phyloP scores from a whole-genome alignment of 176 grass and related monocot species.

The Miscanthus lutarioriparius region DNA sequence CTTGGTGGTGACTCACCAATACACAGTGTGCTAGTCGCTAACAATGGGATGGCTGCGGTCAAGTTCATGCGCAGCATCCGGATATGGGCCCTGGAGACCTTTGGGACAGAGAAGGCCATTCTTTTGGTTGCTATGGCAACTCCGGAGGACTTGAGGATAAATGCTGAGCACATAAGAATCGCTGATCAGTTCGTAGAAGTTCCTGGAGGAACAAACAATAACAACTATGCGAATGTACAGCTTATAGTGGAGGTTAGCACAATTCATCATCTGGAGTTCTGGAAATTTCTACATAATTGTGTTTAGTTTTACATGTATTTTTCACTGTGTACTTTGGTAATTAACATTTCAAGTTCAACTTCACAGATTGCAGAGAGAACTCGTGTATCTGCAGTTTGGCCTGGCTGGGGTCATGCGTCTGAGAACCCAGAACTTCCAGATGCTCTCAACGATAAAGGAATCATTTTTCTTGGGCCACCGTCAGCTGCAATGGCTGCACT shows the following conservation, averaged over 20 bases:
- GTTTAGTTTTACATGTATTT: constrained; percentile 9
- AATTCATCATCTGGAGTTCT: background rate
- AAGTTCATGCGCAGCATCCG: constrained; percentile 95
- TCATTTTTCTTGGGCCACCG: constrained; percentile 94
- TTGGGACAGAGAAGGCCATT: constrained; percentile 91
- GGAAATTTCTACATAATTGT: background rate
- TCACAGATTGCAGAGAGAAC: constrained; percentile 91
- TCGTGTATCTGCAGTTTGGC: constrained; percentile 94
- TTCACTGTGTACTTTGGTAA: background rate
- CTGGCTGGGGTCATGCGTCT: constrained; percentile 98
- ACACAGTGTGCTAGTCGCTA: constrained; percentile 90
- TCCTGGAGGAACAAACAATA: constrained; percentile 92
- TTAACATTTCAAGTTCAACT: constrained; percentile 27
- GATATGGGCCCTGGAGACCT: constrained; percentile 84
- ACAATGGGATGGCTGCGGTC: constrained; percentile 98
- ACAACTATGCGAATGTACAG: constrained; percentile 98
- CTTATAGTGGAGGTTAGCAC: constrained; percentile 93
- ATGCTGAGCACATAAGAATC: constrained; percentile 97
- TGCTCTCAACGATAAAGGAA: constrained; percentile 75
- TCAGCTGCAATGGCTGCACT: constrained; percentile 83
- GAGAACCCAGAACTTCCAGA: constrained; percentile 98
- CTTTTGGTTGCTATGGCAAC: constrained; percentile 97
- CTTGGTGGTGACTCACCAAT: constrained; percentile 77
- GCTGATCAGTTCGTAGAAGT: constrained; percentile 98
- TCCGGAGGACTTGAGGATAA: constrained; percentile 94